These are phyloP conservation scores for Microcyclospora pomicola DNA, from an alignment of 2,329 filamentous ascomycete species.

Conservation along the genomic window DNA sequence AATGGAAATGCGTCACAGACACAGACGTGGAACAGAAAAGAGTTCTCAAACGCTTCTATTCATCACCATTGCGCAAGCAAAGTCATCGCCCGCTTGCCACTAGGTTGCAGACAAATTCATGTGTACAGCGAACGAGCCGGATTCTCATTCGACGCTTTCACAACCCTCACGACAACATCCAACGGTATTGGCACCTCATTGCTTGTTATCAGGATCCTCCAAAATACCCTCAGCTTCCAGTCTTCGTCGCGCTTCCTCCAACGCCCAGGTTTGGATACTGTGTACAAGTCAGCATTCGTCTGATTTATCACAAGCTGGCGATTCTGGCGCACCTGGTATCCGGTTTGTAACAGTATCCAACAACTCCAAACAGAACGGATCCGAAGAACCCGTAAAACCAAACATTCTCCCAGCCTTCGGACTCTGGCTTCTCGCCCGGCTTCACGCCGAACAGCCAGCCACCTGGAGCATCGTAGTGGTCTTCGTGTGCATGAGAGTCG, in stretches of 20 bases:
- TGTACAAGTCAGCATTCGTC: constrained; percentile 2
- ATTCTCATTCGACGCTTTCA: too few species aligned
- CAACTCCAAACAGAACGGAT: constrained; percentile 54
- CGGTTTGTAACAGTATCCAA: constrained; percentile 91
- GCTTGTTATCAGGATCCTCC: constrained; percentile 46
- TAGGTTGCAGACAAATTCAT: too few species aligned
- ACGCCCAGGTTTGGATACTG: constrained; percentile 98
- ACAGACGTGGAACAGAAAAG: too few species aligned
- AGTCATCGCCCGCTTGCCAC: too few species aligned
- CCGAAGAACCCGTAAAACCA: constrained; percentile 79
- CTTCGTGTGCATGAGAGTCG: constrained; percentile 51
- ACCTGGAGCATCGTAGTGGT: constrained; percentile 75
- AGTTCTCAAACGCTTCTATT: too few species aligned
- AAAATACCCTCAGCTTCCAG: constrained; percentile 93
- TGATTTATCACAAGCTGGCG: neutral
- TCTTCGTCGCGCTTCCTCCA: constrained; percentile 88
- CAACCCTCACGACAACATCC: too few species aligned
- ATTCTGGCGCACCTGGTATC: constrained; percentile 75
- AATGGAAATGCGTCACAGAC: too few species aligned
- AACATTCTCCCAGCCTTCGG: constrained; percentile 88
- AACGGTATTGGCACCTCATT: too few species aligned
- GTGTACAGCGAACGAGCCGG: too few species aligned
- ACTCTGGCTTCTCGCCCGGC: constrained; percentile 88
- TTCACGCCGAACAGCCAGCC: constrained; percentile 92
- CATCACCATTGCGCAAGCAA: too few species aligned